These are phyloP conservation scores for Blastocrithidia nonstop DNA, from an alignment of 208 protist species.

Conservation along the genomic window DNA sequence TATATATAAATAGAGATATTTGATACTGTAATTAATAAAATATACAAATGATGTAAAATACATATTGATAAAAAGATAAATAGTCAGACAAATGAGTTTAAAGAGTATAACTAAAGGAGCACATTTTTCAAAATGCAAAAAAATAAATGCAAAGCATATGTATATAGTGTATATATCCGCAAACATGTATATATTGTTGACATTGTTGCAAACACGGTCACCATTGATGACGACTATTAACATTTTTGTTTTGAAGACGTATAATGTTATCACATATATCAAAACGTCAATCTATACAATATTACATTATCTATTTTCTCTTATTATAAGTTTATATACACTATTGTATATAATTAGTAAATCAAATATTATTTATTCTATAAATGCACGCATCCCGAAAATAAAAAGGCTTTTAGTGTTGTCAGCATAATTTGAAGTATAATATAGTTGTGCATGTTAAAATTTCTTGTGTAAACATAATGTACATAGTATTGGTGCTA, in stretches of 20 bases:
- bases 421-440: too few relatives aligned
- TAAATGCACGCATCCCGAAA: too few relatives aligned
- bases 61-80: background rate
- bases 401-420: too few relatives aligned
- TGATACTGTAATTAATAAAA: background rate
- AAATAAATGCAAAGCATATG: constrained; percentile 8
- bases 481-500: too few relatives aligned
- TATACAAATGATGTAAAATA: background rate
- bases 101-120: constrained; percentile 8
- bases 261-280: constrained; percentile 10
- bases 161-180: constrained; percentile 5
- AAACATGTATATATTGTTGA: constrained; percentile 5
- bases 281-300: constrained; percentile 5
- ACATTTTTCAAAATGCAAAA: constrained; percentile 7
- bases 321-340: constrained; percentile 1
- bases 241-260: constrained; percentile 2
- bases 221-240: too few relatives aligned
- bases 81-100: background rate
- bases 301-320: constrained; percentile 1
- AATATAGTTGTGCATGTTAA: too few relatives aligned
- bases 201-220: constrained; percentile 7
- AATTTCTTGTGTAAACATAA: too few relatives aligned
- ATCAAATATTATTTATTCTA: too few relatives aligned
- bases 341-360: too few relatives aligned
- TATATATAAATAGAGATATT: background rate